Conservation (phyloP, 2,329 filamentous ascomycete species). For the Sarocladium kiliense region DNA sequence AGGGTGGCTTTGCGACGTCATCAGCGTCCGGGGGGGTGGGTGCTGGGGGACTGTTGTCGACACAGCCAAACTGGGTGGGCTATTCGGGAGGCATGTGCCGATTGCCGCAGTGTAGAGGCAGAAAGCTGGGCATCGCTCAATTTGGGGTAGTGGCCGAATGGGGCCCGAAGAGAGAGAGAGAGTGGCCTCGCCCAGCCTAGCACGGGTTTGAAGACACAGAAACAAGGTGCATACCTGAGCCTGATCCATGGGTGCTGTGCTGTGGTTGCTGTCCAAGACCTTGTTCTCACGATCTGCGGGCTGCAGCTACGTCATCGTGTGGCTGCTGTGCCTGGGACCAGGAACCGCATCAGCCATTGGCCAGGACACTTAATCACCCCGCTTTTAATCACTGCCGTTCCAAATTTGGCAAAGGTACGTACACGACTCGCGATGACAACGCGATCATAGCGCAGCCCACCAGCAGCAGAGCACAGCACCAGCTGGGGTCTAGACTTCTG, state of each 20-base stretch:
- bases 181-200: no score
- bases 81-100: slow-evolving; percentile 6
- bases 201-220: no score
- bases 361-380: background rate
- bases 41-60: no score
- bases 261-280: background rate
- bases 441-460: background rate
- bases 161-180: background rate
- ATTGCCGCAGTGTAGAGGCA: background rate
- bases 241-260: background rate
- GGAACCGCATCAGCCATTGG: background rate
- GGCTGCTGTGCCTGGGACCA: background rate
- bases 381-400: background rate
- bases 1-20: slow-evolving; percentile 8
- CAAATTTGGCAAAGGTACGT: background rate
- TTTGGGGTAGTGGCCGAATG: background rate
- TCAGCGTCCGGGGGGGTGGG: background rate
- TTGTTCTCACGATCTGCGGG: background rate
- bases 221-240: no score
- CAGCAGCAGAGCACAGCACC: no score
- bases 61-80: no score
- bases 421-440: background rate
- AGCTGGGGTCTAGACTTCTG: background rate
- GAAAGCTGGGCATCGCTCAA: no score
- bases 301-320: background rate